phyloP scores from a whole-genome alignment of 2,329 filamentous ascomycete genomes.

The Sclerotinia nivalis region DNA sequence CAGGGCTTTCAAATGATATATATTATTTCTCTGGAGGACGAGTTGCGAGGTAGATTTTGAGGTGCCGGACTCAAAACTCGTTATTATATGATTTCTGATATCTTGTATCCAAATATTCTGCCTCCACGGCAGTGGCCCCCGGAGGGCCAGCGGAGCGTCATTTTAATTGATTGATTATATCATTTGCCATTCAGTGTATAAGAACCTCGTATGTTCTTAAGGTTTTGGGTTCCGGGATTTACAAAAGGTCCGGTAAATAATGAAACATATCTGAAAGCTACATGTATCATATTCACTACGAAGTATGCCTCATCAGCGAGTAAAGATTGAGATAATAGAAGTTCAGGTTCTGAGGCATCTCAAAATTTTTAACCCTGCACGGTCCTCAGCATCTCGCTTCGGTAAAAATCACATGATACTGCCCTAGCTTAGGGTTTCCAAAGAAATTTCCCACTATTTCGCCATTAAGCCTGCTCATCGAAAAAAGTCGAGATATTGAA shows the following conservation, averaged over 20 bases:
- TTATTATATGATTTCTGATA: no score
- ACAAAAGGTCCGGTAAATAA: no score
- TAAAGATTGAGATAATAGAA: constrained; percentile 9
- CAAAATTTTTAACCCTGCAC: neutral
- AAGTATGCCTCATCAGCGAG: neutral
- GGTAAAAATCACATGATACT: constrained; percentile 13
- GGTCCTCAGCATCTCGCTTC: constrained; percentile 14
- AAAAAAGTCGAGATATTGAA: constrained; percentile 20
- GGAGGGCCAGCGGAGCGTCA: constrained; percentile 4
- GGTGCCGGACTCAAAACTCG: no score
- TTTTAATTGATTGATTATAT: no score
- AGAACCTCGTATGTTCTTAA: no score
- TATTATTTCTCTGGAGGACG: no score
- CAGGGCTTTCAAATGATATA: no score
- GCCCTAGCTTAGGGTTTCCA: constrained; percentile 22
- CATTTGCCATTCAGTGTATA: no score
- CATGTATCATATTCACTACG: neutral
- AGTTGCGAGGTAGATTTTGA: no score
- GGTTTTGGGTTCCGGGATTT: no score
- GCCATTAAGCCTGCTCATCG: constrained; percentile 11
- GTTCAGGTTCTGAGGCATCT: constrained; percentile 6
- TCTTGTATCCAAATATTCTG: no score
- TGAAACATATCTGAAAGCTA: neutral
- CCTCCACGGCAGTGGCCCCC: neutral
- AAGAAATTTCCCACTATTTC: constrained; percentile 15